Base-by-base conservation (phyloP, 208 protist genomes). In the Vickermania spadyakhi region DNA sequence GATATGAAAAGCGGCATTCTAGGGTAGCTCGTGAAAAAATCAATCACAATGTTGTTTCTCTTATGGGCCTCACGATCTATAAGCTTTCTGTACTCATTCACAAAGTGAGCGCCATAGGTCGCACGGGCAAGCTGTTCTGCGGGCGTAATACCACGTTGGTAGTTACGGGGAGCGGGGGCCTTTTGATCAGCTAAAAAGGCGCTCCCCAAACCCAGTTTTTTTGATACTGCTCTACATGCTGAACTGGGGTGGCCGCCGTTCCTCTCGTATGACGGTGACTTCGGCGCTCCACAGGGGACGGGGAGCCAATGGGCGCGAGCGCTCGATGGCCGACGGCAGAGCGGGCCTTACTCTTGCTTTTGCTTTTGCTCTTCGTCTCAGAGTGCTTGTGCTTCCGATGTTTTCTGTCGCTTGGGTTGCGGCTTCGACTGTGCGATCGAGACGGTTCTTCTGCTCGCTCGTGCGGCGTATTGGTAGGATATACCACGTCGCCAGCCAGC, bases 21-120 rank as follows among this genome's bases (percentile, higher is more conserved):
- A 0, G 74, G 74, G 53, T 69, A 71, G 1, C 58, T 53, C 14
- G 60, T 62, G 64, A 63, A 81, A 51, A 72, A 81, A 29, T 81
- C 75, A 14, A 81, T 72, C 18, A 66, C 66, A 25, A 81, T 29
- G 58, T 64, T 49, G 23, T 62, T 59, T 18, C 75, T 58, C 5
- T 61, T 66, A 23, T 70, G 71, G 0, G 53, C 50, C 36, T 81
- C 75, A 13, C 62, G 64, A 2, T 77, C 62, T 0, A 72, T 21
- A 2, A 81, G 29, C 7, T 28, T 62, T 31, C 56, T 52, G 41
- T 58, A 70, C 23, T 56, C 31, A 7, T 62, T 52, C 23, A 57
- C 42, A 42, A 62, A 70, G 13, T 55, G 36, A 29, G 60, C 64
- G 22, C 58, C 57, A 31, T 58, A 67, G 2, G 31, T 58, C 23